Base-by-base conservation (phyloP, 129 eudicot species). In the Saposhnikovia divaricata region DNA sequence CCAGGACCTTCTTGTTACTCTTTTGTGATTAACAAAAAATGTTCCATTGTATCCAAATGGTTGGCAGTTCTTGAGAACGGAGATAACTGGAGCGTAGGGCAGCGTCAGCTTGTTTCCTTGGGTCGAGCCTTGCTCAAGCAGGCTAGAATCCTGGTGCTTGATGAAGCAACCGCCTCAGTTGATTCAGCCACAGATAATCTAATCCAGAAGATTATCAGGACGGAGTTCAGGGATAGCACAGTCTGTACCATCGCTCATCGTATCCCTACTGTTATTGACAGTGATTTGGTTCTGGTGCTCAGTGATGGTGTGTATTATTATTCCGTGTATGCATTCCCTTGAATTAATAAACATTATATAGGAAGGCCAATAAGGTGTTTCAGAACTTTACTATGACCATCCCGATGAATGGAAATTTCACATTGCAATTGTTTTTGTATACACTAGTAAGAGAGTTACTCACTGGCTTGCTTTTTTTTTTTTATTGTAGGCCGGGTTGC, bases 151-250 rank as follows among this genome's bases (percentile, higher is more conserved):
- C 72, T 95, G 75, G 92, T 95, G 61, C 92, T 95, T 19, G 99
- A 95, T 82, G 99, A 95, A 88, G 99, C 99, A 15, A 95, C 99
- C 0, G 99, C 99, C 75, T 95, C 99, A 23, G 97, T 95, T 80
- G 99, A 95, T 84, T 89, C 97, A 69, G 96, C 96, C 75, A 92
- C 97, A 9, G 97, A 95, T 87, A 88, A 90, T 80, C 85, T 90
- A 16, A 95, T 95, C 80, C 97, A 95, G 84, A 92, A 91, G 89
- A 95, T 95, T 21, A 89, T 92, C 50, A 86, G 97, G 51, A 83
- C 84, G 27, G 99, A 95, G 76, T 95, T 95, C 75, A 86, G 80
- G 76, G 86, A 89, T 43, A 90, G 97, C 83, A 95, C 99, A 28
- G 97, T 95, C 11, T 87, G 96, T 83, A 95, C 99, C 28, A 95